Evolutionary conservation across 164 flowering plant genomes (phyloP).

Genomic region (Nymphaea colorata): DNA sequence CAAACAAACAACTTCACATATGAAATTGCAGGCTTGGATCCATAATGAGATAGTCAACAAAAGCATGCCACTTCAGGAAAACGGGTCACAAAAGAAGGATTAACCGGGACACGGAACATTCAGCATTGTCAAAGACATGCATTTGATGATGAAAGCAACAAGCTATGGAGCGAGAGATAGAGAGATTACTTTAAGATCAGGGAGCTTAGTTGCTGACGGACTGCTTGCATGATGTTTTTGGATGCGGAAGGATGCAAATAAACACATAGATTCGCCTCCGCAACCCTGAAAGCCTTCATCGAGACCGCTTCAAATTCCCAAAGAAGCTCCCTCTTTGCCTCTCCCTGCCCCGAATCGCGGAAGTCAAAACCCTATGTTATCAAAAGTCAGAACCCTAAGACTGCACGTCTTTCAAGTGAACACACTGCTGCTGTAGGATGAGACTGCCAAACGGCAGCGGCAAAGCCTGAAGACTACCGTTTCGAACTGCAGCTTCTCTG

Average conservation of each 20-base stretch:
- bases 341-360: too few relatives aligned
- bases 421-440: too few relatives aligned
- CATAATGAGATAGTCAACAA: not conserved
- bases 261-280: not conserved
- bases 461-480: too few relatives aligned
- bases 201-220: constrained; percentile 1
- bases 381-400: too few relatives aligned
- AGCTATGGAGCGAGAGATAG: not conserved
- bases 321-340: too few relatives aligned
- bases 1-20: not conserved
- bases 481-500: too few relatives aligned
- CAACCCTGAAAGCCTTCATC: constrained; percentile 1
- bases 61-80: not conserved
- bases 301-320: not conserved
- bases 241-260: constrained; percentile 1
- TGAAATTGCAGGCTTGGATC: not conserved
- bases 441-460: too few relatives aligned
- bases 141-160: not conserved
- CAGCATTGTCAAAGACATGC: not conserved
- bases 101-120: not conserved
- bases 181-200: not conserved
- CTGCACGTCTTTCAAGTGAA: too few relatives aligned
- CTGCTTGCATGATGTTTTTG: not conserved
- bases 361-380: too few relatives aligned
- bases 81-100: not conserved